Evolutionary conservation across 2,329 filamentous ascomycete genomes (phyloP), one percentile per base, ranked within the genome.

Genomic region (Aureobasidium sp.): DNA sequence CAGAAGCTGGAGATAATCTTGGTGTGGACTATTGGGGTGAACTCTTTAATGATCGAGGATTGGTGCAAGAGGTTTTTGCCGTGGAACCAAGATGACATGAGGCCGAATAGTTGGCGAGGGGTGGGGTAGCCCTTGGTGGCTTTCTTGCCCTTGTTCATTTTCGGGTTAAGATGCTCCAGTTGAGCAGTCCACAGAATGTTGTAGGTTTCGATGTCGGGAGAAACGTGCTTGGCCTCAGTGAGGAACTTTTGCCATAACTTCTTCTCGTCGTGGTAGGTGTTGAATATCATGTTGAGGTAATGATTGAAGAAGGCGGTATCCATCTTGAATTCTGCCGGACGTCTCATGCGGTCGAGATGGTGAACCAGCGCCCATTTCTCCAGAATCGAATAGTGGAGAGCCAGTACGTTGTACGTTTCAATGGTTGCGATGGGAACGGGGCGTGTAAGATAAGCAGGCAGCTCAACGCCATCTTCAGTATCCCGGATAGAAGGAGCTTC

Each of bases 301-400:
- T 92, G 87, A 73, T 93, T 94, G 80, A 92, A 84, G 75, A 92
- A 88, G 72, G 87, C 89, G 9, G 85, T 84, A 69, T 90, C 87
- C 1, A 87, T 83, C 60, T 77, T 79, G 64, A 93, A 85, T 65
- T 87, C 81, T 15, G 87, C 83, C 48, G 82, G 77, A 15, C 79
- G 76, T 65, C 90, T 85, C 1, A 84, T 83, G 36, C 82, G 78
- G 73, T 85, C 86, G 5, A 93, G 77, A 57, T 81, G 76, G 52
- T 82, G 76, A 56, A 90, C 79, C 62, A 81, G 81, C 15, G 76
- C 71, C 41, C 85, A 81, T 20, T 87, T 79, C 17, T 81, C 78
- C 20, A 86, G 83, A 47, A 84, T 77, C 56, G 84, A 83, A 70
- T 91, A 93, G 70, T 89, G 85, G 63, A 89, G 82, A 1, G 90